These are phyloP conservation scores for Pluteus cervinus DNA, from an alignment of 768 basidiomycete genomes.

Conservation along the genomic window DNA sequence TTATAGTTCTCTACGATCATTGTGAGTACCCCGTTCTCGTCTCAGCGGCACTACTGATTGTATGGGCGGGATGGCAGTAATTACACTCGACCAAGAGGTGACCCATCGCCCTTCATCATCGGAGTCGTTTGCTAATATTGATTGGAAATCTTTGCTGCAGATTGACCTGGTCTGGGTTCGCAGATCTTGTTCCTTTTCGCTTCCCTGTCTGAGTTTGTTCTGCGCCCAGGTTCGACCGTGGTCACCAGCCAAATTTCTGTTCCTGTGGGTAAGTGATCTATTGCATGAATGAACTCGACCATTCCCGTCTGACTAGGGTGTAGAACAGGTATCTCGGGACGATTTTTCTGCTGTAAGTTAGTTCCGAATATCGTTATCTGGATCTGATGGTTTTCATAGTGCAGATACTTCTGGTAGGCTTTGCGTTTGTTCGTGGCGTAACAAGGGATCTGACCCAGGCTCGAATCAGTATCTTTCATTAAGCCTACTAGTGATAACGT, in stretches of 20 bases:
- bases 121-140: not conserved
- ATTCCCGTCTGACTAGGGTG: not conserved
- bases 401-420: too few species aligned
- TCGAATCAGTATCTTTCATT: constrained; percentile 3
- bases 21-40: constrained; percentile 8
- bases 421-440: too few species aligned
- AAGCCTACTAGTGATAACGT: constrained; percentile 2
- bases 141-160: constrained; percentile 9
- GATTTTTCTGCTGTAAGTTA: constrained; percentile 17
- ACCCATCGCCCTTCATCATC: not conserved
- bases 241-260: constrained; percentile 17
- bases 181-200: constrained; percentile 17
- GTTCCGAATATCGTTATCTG: not conserved
- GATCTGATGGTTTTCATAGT: too few species aligned
- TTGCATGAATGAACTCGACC: not conserved
- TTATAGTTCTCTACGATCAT: constrained; percentile 17
- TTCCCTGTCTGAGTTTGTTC: not conserved
- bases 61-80: constrained; percentile 12
- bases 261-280: constrained; percentile 15
- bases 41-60: not conserved
- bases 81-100: constrained; percentile 23
- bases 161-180: constrained; percentile 23
- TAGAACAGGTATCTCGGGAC: constrained; percentile 25
- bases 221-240: constrained; percentile 14
- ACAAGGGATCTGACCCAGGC: too few species aligned